Evolutionary conservation across 2,329 filamentous ascomycete species (phyloP).

Genomic region (Fusarium napiforme): DNA sequence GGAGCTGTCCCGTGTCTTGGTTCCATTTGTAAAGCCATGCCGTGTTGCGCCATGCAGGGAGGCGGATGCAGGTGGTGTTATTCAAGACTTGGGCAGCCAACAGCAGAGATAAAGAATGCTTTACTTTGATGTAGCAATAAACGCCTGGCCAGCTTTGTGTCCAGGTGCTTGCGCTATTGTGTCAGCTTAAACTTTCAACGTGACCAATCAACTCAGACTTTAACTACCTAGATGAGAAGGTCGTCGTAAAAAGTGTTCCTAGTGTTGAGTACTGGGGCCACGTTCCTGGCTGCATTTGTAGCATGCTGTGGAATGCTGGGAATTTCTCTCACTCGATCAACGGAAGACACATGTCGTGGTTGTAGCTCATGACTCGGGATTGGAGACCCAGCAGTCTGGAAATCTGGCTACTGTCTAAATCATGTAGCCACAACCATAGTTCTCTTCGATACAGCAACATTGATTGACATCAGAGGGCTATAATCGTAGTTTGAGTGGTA

Average conservation of each 20-base stretch:
- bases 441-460: neutral
- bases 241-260: neutral
- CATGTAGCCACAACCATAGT: neutral
- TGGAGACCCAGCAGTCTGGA: constrained; percentile 33
- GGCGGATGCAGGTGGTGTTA: constrained; percentile 23
- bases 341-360: constrained; percentile 22
- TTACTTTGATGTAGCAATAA: constrained; percentile 1
- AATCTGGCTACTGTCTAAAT: constrained; percentile 1
- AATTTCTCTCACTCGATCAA: constrained; percentile 33
- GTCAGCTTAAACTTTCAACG: neutral
- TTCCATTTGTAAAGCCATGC: constrained; percentile 23
- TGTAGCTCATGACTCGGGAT: constrained; percentile 21
- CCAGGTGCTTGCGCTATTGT: constrained; percentile 4
- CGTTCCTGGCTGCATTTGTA: constrained; percentile 33
- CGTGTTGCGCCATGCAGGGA: constrained; percentile 38
- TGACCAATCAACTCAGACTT: neutral
- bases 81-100: constrained; percentile 8
- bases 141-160: neutral
- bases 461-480: neutral
- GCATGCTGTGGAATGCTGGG: constrained; percentile 38
- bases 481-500: neutral
- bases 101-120: constrained; percentile 1
- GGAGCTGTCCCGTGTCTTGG: constrained; percentile 12
- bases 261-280: constrained; percentile 14
- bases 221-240: neutral